Conservation (phyloP, 1,139 yeast genomes). For the Candida albicans region DNA sequence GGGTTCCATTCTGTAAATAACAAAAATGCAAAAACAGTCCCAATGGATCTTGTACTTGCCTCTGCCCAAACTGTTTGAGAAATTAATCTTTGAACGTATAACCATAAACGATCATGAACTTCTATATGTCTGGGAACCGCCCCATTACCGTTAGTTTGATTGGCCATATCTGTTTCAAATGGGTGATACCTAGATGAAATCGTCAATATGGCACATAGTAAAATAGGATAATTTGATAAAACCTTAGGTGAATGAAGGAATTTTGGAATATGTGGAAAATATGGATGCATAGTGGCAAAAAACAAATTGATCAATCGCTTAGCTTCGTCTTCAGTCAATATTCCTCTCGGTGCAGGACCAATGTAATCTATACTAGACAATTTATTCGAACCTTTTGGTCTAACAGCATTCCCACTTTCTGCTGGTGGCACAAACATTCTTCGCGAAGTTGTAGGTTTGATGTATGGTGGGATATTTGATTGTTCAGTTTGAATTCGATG, state of each 20-base stretch:
- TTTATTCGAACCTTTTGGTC: constrained; percentile 54
- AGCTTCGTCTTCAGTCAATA: constrained; percentile 70
- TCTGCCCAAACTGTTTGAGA: constrained; percentile 95
- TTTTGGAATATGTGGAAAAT: constrained; percentile 80
- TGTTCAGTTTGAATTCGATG: not conserved
- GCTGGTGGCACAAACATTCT: constrained; percentile 35
- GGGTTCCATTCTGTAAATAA: constrained; percentile 96
- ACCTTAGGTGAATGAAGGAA: constrained; percentile 67
- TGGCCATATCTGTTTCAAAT: constrained; percentile 29
- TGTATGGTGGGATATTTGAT: constrained; percentile 16
- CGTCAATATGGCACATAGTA: constrained; percentile 77
- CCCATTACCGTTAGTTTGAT: constrained; percentile 20
- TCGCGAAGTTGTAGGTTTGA: constrained; percentile 15
- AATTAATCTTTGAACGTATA: constrained; percentile 75
- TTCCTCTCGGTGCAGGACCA: constrained; percentile 49
- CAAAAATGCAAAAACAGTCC: constrained; percentile 80
- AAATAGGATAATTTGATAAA: constrained; percentile 75
- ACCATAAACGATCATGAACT: constrained; percentile 80
- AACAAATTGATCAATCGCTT: constrained; percentile 60
- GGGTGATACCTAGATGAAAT: constrained; percentile 75
- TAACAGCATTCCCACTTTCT: constrained; percentile 42
- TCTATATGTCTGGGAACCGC: constrained; percentile 52
- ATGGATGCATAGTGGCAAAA: constrained; percentile 82
- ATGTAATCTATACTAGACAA: constrained; percentile 67
- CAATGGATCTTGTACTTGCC: constrained; percentile 83